Conservation (phyloP, 306 rosid species). For the Phaseolus lunatus region DNA sequence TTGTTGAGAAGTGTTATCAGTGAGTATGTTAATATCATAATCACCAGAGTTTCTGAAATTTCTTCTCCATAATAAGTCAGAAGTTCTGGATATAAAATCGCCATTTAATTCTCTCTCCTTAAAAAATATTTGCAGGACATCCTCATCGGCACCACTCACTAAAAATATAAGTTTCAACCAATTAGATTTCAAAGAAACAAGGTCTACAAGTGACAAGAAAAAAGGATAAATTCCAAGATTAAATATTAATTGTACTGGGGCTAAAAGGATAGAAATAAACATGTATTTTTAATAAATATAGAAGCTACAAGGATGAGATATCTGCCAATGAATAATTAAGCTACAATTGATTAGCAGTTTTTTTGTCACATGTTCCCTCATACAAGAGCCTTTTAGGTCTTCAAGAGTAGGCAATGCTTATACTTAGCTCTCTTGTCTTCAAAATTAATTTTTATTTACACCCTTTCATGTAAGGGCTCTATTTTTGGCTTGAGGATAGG, state of each 20-base stretch:
- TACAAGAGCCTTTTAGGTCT: neutral
- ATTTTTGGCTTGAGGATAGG: neutral
- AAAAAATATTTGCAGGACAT: constrained; percentile 73
- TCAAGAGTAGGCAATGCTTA: neutral
- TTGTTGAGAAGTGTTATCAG: constrained; percentile 45
- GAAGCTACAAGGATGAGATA: constrained; percentile 5
- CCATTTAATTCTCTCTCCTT: constrained; percentile 77
- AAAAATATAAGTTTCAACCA: constrained; percentile 42
- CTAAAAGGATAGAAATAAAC: constrained; percentile 17
- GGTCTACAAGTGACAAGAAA: neutral
- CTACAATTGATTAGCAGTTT: neutral
- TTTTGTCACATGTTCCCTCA: neutral
- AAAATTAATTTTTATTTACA: constrained; percentile 3
- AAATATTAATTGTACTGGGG: neutral
- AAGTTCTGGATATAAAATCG: constrained; percentile 78
- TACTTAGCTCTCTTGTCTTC: neutral
- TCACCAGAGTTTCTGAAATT: constrained; percentile 50
- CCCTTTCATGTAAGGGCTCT: neutral
- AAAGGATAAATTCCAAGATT: neutral
- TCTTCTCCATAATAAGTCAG: constrained; percentile 83
- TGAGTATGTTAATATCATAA: constrained; percentile 42
- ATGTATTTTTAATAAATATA: constrained; percentile 20
- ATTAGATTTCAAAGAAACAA: constrained; percentile 43
- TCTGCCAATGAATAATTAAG: neutral
- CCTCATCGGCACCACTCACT: constrained; percentile 70